Evolutionary conservation across 257 asterid genomes (phyloP), one percentile per base, ranked within the genome.

Genomic region (Solanum boliviense): DNA sequence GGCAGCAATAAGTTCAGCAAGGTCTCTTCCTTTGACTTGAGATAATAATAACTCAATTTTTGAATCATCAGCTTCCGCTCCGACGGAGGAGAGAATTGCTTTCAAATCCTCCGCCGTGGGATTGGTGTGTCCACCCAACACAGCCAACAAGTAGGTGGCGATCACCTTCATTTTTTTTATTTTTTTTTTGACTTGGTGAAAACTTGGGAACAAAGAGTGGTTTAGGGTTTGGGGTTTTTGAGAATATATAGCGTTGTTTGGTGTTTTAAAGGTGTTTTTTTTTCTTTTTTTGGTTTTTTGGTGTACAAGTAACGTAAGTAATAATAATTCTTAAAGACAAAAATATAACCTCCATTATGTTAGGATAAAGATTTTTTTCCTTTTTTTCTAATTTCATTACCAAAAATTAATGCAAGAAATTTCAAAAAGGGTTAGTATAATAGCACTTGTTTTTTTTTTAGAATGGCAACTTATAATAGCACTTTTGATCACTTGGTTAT

Each of bases 1-100:
- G 73, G 90, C 74, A 16, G 91, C 91, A 58, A 90, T 86, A 44
- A 90, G 85, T 68, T 90, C 90, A 23, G 89, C 35, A 20, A 88
- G 84, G 52, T 90, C 91, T 89, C 74, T 90, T 34, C 90, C 90
- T 60, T 84, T 78, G 10, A 90, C 86, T 82, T 88, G 87, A 3
- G 90, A 85, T 31, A 90, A 48, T 34, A 90, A 89, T 65, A 90
- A 87, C 48, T 88, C 89, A 10, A 86, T 88, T 72, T 72, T 88
- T 46, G 83, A 70, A n/a, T 85, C 86, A 18, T 90, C 90, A 34
- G 88, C 90, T 5, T 90, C 91, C 2, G 87, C 85, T 27, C 90
- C 91, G 34, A 90, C 91, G 3, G 89, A 89, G 25, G 85, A 5
- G 10, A 89, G 71, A 86, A 89, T 82, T 13, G 75, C 18, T 70